A percentile compares a stretch with the other conserved stretches of the same genome.
Conservation (phyloP, 2,329 filamentous ascomycete genomes). For the Trichoderma sp. region DNA sequence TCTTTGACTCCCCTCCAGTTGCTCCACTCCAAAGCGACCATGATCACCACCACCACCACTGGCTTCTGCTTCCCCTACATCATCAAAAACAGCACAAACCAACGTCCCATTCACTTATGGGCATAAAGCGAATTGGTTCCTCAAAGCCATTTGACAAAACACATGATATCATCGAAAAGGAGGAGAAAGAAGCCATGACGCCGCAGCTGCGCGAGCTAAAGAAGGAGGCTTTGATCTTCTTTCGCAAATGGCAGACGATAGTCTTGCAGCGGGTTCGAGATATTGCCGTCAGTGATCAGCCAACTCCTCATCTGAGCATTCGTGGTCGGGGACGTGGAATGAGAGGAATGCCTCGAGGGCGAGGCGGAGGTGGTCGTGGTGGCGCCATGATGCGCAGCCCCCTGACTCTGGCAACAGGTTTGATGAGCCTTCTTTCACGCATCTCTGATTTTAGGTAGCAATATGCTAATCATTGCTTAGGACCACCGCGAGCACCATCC, state of each 20-base stretch:
- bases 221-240: conserved; percentile 69
- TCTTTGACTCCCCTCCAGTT: conserved; percentile 54
- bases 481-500: conserved; percentile 47
- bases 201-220: conserved; percentile 66
- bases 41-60: conserved; percentile 39
- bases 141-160: conserved; percentile 36
- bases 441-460: neutral
- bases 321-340: conserved; percentile 45
- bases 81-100: conserved; percentile 36
- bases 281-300: conserved; percentile 57
- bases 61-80: conserved; percentile 43
- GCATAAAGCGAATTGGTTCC: conserved; percentile 13
- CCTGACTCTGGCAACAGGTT: conserved; percentile 45
- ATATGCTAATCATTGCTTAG: conserved; percentile 33
- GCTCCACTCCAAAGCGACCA: conserved; percentile 40
- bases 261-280: conserved; percentile 74
- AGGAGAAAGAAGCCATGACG: conserved; percentile 43
- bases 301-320: conserved; percentile 32
- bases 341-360: conserved; percentile 37
- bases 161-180: conserved; percentile 39
- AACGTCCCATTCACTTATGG: conserved; percentile 22
- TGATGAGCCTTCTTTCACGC: conserved; percentile 24
- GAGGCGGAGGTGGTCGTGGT: conserved; percentile 37
- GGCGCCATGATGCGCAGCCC: conserved; percentile 39
- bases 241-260: conserved; percentile 77